Evolutionary conservation across 129 eudicot genomes (phyloP), one percentile per base, ranked within the genome.

Genomic region (Tagetes erecta): DNA sequence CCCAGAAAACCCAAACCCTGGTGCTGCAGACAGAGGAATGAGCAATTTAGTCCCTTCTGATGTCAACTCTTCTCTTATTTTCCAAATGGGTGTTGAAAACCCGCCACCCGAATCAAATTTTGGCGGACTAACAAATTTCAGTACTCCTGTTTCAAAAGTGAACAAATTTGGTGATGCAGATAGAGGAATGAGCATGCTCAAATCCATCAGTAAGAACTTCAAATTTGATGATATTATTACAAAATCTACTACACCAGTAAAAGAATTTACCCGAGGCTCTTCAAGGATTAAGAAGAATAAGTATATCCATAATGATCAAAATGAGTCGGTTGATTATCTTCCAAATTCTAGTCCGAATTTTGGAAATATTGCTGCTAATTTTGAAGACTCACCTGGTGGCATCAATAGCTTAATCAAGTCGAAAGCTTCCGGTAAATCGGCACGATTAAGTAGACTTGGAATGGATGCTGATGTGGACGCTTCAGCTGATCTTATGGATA

Each of bases 401-500:
- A 67, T 68, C 66, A 65, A 73, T 20, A 83, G 72, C 42, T 53
- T 84, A 67, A 76, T 80, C 33, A 67, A 45, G 67, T 80, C 59
- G 9, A 53, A 53, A 53, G 59, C 34, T 53, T 53, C 77, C 51
- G 80, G 81, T 65, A 84, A 86, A 72, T 52, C 56, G 64, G 67
- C 42, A 20, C 71, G 66, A 39, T 42, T 82, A 6, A 80, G 81
- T 7, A 72, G 27, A 20, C 27, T 20, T 20, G 27, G 27, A 20
- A 20, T 20, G 27, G 27, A 20, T 20, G 27, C 27, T 38, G 72
- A 67, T 27, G 73, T 74, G 49, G 80, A 55, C 40, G 71, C 59
- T 53, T 53, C 59, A 53, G 59, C 59, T 53, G 59, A 85, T 83
- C 56, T 76, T 51, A 87, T 87, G 96, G 91, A 87, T 59, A 67